Evolutionary conservation across 2,329 filamentous ascomycete species (phyloP).

Genomic region (Pleurostoma richardsiae): DNA sequence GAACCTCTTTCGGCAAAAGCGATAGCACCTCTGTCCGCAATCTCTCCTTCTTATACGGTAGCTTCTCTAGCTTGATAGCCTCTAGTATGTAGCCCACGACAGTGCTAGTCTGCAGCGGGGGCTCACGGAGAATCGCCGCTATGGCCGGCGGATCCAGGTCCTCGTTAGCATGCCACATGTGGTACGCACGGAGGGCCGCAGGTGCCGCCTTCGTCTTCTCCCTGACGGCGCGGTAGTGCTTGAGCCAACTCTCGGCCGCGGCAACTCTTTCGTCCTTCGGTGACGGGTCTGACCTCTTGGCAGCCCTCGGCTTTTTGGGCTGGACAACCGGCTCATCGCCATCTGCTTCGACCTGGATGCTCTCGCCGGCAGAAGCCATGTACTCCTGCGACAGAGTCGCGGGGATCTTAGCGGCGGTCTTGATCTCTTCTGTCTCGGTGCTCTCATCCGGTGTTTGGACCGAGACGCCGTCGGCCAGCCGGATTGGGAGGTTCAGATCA

Average conservation of each 20-base stretch:
- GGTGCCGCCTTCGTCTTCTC: conserved; percentile 14
- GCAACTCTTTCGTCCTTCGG: conserved; percentile 34
- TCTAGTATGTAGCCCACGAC: conserved; percentile 56
- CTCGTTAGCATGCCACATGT: conserved; percentile 55
- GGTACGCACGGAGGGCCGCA: conserved; percentile 51
- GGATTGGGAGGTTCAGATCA: conserved; percentile 62
- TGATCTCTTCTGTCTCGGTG: conserved; percentile 21
- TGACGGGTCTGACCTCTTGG: conserved; percentile 1
- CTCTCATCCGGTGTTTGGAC: conserved; percentile 21
- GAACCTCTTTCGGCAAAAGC: conserved; percentile 17
- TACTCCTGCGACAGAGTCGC: conserved; percentile 8
- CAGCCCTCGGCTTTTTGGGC: conserved; percentile 1
- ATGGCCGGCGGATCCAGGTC: conserved; percentile 42
- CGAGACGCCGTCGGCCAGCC: conserved; percentile 39
- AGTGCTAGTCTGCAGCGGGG: conserved; percentile 51
- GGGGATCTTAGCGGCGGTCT: conserved; percentile 11
- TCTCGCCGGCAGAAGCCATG: conserved; percentile 13
- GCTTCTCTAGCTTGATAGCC: conserved; percentile 42
- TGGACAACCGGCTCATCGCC: conserved; percentile 4
- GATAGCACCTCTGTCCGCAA: conserved; percentile 38
- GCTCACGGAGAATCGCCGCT: conserved; percentile 51
- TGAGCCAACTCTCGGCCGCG: conserved; percentile 34
- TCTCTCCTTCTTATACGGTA: conserved; percentile 43
- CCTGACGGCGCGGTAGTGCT: conserved; percentile 25
- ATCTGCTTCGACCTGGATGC: conserved; percentile 17